These are phyloP conservation scores for Ambrosia trifida DNA, from an alignment of 129 eudicot species.

Conservation along the genomic window DNA sequence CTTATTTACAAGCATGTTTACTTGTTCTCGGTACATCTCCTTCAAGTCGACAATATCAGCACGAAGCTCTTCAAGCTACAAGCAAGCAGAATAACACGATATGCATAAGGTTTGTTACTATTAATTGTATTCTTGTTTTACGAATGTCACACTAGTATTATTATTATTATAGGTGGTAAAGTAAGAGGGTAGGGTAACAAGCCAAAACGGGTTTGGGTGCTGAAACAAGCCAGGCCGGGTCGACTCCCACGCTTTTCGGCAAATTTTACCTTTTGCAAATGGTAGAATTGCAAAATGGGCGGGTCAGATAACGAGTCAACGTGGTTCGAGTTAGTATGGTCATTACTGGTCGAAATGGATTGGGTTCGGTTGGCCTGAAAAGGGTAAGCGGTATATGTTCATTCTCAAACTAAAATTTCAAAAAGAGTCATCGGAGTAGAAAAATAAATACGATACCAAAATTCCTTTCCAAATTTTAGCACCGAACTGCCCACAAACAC, in stretches of 20 bases:
- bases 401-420: neutral
- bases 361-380: neutral
- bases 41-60: constrained; percentile 73
- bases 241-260: neutral
- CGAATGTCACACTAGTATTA: neutral
- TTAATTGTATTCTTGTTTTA: neutral
- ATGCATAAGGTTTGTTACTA: neutral
- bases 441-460: neutral
- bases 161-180: neutral
- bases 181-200: neutral
- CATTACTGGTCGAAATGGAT: neutral
- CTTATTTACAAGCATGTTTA: constrained; percentile 50
- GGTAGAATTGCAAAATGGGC: neutral
- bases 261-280: constrained; percentile 1
- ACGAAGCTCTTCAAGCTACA: constrained; percentile 95
- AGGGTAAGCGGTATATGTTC: neutral
- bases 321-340: neutral
- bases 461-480: no score
- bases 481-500: neutral
- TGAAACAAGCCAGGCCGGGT: neutral
- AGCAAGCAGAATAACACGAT: constrained; percentile 3
- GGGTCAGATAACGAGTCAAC: neutral
- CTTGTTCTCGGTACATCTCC: constrained; percentile 56
- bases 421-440: neutral
- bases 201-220: neutral